phyloP scores from a whole-genome alignment of 306 rosid genomes.

The Abrus pulchellus region DNA sequence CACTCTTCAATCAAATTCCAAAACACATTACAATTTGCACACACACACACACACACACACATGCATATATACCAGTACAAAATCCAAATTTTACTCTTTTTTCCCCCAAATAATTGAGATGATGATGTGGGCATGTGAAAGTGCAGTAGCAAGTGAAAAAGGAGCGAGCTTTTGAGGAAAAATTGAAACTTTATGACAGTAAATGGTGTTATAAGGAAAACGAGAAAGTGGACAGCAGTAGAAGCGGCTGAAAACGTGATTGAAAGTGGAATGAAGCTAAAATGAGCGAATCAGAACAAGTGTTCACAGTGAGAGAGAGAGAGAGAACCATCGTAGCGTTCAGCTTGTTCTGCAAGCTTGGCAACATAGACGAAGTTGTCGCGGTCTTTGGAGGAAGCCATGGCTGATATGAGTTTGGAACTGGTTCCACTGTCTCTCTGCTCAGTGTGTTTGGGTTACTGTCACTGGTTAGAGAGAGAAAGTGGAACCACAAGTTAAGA shows the following conservation, averaged over 20 bases:
- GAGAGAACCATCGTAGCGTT: constrained; percentile 58
- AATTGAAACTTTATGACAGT: constrained; percentile 38
- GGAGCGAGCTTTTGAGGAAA: neutral
- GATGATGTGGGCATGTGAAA: constrained; percentile 18
- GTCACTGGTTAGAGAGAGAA: neutral
- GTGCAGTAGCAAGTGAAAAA: neutral
- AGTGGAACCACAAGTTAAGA: constrained; percentile 12
- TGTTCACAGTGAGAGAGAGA: constrained; percentile 23
- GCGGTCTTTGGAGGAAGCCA: constrained; percentile 54
- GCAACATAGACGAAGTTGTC: constrained; percentile 49
- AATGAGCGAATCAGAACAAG: constrained; percentile 8
- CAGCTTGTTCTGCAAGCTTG: constrained; percentile 54
- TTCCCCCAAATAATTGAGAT: neutral
- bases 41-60: too few relatives aligned
- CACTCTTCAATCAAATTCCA: constrained; percentile 27
- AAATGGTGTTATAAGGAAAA: constrained; percentile 3
- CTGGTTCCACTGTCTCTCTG: constrained; percentile 32
- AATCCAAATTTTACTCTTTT: neutral
- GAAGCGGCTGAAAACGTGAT: neutral
- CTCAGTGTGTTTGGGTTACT: neutral
- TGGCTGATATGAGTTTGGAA: constrained; percentile 42
- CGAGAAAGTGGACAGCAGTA: constrained; percentile 16
- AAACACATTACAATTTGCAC: neutral
- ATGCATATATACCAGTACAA: neutral
- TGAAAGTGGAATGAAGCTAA: constrained; percentile 33